Percentiles rank a stretch among this genome's conserved stretches.
phyloP scores from a whole-genome alignment of 2,329 filamentous ascomycete genomes.

The Exophiala oligosperma region DNA sequence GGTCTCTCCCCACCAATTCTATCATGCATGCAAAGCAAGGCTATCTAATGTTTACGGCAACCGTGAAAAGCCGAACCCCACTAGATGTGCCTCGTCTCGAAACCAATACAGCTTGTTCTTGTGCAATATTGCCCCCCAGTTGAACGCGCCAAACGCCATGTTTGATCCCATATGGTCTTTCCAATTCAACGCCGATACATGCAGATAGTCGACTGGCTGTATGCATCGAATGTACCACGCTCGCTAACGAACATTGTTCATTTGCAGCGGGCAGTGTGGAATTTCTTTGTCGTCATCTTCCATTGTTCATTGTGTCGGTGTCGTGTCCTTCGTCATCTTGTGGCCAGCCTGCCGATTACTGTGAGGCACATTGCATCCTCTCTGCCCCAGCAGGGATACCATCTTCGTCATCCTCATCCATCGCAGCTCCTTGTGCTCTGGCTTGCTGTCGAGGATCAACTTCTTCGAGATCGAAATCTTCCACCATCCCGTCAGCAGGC shows the following conservation, averaged over 20 bases:
- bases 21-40: conserved; percentile 14
- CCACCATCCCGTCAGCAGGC: conserved; percentile 84
- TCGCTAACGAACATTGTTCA: conserved; percentile 14
- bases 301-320: not conserved
- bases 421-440: conserved; percentile 66
- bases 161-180: not conserved
- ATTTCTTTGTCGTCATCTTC: conserved; percentile 5
- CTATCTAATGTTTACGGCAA: conserved; percentile 5
- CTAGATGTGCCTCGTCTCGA: not conserved
- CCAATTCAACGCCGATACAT: conserved; percentile 5
- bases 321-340: conserved; percentile 3
- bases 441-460: conserved; percentile 67
- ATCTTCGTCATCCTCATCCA: conserved; percentile 69
- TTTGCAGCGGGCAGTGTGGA: conserved; percentile 3
- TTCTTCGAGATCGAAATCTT: conserved; percentile 84
- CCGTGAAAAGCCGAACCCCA: not conserved
- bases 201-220: conserved; percentile 4
- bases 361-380: conserved; percentile 53
- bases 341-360: conserved; percentile 39
- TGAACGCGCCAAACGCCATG: not conserved
- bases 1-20: not conserved
- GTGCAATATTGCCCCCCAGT: not conserved
- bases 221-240: conserved; percentile 12
- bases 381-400: conserved; percentile 49
- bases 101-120: not conserved